These are phyloP conservation scores for Agaricus bisporus DNA, from an alignment of 768 basidiomycete genomes.

Conservation along the genomic window DNA sequence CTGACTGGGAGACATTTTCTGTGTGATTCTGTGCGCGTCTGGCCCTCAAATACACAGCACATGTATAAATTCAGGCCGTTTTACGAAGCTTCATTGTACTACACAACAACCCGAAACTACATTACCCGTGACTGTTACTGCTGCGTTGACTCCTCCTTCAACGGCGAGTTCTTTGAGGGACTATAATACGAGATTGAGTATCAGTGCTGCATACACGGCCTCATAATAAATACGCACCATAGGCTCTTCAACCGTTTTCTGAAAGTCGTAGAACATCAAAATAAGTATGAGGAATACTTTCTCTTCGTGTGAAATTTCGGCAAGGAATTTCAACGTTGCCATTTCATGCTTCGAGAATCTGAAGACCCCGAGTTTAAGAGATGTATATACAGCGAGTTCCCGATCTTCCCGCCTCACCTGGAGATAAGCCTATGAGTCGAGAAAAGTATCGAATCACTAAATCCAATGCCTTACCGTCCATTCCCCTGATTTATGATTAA, in stretches of 20 bases:
- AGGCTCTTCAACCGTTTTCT: slow-evolving; percentile 4
- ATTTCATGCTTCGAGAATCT: slow-evolving; percentile 14
- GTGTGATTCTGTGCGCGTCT: neutral
- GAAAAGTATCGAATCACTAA: neutral
- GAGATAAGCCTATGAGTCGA: neutral
- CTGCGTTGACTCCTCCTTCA: neutral
- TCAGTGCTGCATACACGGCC: neutral
- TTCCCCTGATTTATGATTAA: slow-evolving; percentile 1
- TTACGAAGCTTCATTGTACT: neutral
- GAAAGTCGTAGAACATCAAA: slow-evolving; percentile 10
- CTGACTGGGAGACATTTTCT: too few species aligned
- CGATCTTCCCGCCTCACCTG: slow-evolving; percentile 12
- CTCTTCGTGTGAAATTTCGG: slow-evolving; percentile 12
- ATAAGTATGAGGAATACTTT: slow-evolving; percentile 14
- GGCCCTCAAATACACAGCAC: neutral
- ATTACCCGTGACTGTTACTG: slow-evolving; percentile 3
- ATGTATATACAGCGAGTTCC: slow-evolving; percentile 10
- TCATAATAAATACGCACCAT: slow-evolving; percentile 2
- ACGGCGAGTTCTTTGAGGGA: slow-evolving; percentile 1
- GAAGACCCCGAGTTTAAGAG: slow-evolving; percentile 10
- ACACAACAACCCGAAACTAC: neutral
- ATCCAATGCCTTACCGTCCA: slow-evolving; percentile 12
- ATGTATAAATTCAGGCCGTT: neutral
- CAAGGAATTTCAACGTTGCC: slow-evolving; percentile 13
- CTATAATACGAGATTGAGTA: neutral